Conservation (phyloP, 2,329 filamentous ascomycete genomes). For the Exophiala viscosa region DNA sequence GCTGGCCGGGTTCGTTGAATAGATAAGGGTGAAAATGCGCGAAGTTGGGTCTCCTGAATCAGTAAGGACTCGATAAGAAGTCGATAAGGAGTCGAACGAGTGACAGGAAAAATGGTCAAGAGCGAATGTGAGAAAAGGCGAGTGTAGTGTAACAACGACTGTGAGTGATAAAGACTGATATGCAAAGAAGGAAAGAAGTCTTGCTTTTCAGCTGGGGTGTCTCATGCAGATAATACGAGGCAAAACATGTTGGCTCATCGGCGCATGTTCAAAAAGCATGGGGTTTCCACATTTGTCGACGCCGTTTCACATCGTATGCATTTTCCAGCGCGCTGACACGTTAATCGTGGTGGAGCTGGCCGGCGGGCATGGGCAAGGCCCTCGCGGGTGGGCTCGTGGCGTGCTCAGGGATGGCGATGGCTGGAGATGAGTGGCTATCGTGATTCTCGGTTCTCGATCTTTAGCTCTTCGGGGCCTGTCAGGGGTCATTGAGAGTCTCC, state of each 20-base stretch:
- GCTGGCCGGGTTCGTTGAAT: too few relatives aligned
- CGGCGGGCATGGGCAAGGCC: neutral
- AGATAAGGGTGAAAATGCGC: neutral
- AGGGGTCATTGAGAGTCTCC: neutral
- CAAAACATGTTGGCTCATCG: constrained; percentile 10
- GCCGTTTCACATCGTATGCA: constrained; percentile 18
- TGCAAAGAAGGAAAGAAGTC: constrained; percentile 9
- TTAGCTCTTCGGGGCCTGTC: constrained; percentile 4
- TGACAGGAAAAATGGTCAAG: constrained; percentile 5
- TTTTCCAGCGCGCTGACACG: neutral
- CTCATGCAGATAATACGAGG: constrained; percentile 8
- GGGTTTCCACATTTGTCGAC: constrained; percentile 10
- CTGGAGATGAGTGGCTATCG: neutral
- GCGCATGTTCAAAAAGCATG: neutral
- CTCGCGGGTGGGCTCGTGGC: constrained; percentile 9
- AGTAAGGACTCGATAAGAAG: neutral
- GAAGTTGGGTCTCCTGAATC: too few relatives aligned
- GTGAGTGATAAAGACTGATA: neutral
- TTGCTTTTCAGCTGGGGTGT: constrained; percentile 19
- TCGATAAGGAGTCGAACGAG: constrained; percentile 8
- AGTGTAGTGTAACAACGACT: neutral
- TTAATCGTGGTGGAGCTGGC: constrained; percentile 1
- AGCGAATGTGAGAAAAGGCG: constrained; percentile 13
- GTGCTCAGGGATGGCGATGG: constrained; percentile 1
- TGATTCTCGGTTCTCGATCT: constrained; percentile 1